Conservation (phyloP, 345 rosid species). For the Rhodamnia rubescens region DNA sequence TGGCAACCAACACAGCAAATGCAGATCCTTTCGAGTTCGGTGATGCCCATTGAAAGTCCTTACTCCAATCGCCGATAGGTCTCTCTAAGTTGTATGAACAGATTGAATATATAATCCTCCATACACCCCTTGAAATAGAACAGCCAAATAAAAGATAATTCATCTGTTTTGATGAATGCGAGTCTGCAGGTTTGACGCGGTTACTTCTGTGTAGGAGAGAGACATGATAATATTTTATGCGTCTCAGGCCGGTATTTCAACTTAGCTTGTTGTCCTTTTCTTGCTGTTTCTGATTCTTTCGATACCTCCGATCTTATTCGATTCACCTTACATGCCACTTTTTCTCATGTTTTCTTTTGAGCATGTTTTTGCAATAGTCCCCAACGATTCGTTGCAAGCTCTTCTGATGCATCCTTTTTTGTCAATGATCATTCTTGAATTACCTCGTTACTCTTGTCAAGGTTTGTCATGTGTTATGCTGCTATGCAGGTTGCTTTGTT, state of each 20-base stretch:
- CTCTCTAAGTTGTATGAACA: neutral
- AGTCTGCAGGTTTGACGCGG: neutral
- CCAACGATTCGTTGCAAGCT: neutral
- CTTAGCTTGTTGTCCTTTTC: neutral
- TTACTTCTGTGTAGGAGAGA: neutral
- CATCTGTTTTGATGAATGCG: neutral
- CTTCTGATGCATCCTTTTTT: neutral
- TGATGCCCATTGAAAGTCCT: neutral
- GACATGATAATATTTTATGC: neutral
- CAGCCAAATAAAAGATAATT: neutral
- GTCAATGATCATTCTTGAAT: neutral
- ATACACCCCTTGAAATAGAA: neutral
- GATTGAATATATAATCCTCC: neutral
- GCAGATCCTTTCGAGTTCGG: neutral
- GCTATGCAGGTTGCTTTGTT: neutral
- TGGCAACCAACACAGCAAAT: neutral
- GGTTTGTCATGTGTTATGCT: neutral
- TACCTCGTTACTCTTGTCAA: neutral
- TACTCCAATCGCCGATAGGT: neutral
- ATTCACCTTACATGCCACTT: neutral
- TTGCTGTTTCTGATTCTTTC: neutral
- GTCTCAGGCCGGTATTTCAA: neutral
- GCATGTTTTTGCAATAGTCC: neutral
- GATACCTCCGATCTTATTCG: neutral
- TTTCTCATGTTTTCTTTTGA: neutral